Percentiles rank a stretch among this genome's conserved stretches.
phyloP scores from a whole-genome alignment of 1,139 yeast species.

The Scheffersomyces cryptocercus region DNA sequence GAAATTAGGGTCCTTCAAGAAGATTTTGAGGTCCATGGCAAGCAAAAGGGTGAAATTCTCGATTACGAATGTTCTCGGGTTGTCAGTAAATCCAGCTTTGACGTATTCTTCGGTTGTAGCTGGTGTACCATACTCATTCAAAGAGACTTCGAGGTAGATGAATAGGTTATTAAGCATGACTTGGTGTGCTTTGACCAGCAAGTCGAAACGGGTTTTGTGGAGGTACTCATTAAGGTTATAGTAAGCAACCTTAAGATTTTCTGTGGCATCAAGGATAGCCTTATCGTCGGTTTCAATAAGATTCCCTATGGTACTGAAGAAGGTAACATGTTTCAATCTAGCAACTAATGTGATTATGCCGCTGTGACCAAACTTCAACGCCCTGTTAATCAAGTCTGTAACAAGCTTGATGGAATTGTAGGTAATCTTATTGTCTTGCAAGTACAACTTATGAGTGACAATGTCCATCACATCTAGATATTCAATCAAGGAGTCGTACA shows the following conservation, averaged over 20 bases:
- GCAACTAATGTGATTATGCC: constrained; percentile 47
- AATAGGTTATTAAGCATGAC: constrained; percentile 45
- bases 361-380: constrained; percentile 39
- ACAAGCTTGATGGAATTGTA: constrained; percentile 48
- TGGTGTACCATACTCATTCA: constrained; percentile 47
- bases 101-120: constrained; percentile 48
- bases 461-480: constrained; percentile 45
- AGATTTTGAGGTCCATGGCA: constrained; percentile 53
- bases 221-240: constrained; percentile 42
- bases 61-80: constrained; percentile 43
- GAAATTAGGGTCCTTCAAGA: constrained; percentile 56
- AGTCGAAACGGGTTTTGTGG: constrained; percentile 36
- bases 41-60: constrained; percentile 43
- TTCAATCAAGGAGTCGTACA: constrained; percentile 44
- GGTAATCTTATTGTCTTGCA: constrained; percentile 48
- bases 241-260: constrained; percentile 36
- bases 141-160: constrained; percentile 39
- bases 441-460: constrained; percentile 40
- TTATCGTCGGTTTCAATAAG: constrained; percentile 43
- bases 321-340: constrained; percentile 46
- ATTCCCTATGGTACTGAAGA: constrained; percentile 43
- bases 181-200: constrained; percentile 42
- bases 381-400: constrained; percentile 45
- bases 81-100: constrained; percentile 49
- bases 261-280: constrained; percentile 33